Evolutionary conservation across 441 rosid genomes (phyloP), one percentile per base, ranked within the genome.

Genomic region (Erysimum pusillum): DNA sequence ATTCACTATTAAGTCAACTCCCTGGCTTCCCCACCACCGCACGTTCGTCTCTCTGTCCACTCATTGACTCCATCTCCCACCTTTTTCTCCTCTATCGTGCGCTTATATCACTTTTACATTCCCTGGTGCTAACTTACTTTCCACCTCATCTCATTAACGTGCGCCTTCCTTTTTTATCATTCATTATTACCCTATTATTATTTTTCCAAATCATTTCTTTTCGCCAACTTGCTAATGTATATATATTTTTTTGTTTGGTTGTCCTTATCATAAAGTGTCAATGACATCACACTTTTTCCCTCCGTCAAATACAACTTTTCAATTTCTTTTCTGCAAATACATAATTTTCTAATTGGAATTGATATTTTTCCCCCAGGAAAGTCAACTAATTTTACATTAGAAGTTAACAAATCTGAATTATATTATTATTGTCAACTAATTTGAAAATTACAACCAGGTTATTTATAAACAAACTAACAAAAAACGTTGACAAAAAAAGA

Each of bases 41-140:
- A 78, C 81, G 81, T 67, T 78, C 74, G 54, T 69, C 60, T 51
- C 73, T 72, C 81, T 78, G 74, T 78, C 81, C 77, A 72, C 81
- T 72, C 74, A 73, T 53, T 78, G 77, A 73, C 77, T 66, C 77
- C 3, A 58, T 71, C 81, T 15, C 69, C 64, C 0, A 28, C 71
- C 11, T 56, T 48, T 49, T 63, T 66, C 71, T 71, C 57, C 25
- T 7, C 60, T 78, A 78, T 73, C 74, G 12, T 78, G 60, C 71
- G 74, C 81, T 6, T 41, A 22, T 25, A 25, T 25, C 28, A 25
- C 28, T 25, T 25, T 25, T 25, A 48, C 61, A 38, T 63, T n/a
- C 4, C 25, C 0, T 45, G 25, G 12, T 52, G 74, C 80, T 69
- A 76, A 54, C 65, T 57, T 76, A 48, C 67, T 72, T 77, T 58